Evolutionary conservation across 345 rosid genomes (phyloP).

Genomic region (Gossypium bickii): DNA sequence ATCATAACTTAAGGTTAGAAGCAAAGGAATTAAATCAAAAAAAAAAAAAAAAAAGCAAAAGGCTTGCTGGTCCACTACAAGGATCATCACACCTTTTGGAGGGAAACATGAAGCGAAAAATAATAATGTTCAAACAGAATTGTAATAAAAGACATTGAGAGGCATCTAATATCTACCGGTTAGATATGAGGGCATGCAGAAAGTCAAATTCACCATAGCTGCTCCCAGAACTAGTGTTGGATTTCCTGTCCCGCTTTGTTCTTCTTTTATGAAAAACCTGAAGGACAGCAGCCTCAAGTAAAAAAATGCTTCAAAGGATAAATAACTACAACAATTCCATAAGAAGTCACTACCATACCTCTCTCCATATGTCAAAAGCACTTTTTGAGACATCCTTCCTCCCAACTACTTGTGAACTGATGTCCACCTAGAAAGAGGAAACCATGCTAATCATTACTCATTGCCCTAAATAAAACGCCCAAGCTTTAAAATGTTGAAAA

Average conservation of each 20-base stretch:
- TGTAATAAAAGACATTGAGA: conserved; percentile 8
- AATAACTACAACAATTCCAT: conserved; percentile 3
- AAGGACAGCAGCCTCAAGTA: conserved; percentile 17
- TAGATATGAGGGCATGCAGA: conserved; percentile 60
- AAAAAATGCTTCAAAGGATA: conserved; percentile 20
- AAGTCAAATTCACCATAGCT: conserved; percentile 48
- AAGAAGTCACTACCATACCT: conserved; percentile 41
- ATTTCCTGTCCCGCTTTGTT: conserved; percentile 44
- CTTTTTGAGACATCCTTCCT: conserved; percentile 80
- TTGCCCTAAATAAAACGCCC: not conserved
- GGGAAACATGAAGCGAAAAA: not conserved
- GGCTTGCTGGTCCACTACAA: not conserved
- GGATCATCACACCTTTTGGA: not conserved
- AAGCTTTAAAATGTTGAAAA: not conserved
- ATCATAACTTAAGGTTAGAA: conserved; percentile 23
- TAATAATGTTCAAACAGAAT: not conserved
- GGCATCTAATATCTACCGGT: conserved; percentile 45
- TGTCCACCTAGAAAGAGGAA: conserved; percentile 53
- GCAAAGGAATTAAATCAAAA: conserved; percentile 5
- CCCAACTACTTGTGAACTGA: conserved; percentile 89
- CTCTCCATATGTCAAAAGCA: conserved; percentile 93
- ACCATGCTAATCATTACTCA: conserved; percentile 16
- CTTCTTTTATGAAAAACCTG: conserved; percentile 87
- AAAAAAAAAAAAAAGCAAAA: not conserved
- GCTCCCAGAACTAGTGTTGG: conserved; percentile 27